phyloP scores from a whole-genome alignment of 169 alveolate species.

The Eimeria falciformis region DNA sequence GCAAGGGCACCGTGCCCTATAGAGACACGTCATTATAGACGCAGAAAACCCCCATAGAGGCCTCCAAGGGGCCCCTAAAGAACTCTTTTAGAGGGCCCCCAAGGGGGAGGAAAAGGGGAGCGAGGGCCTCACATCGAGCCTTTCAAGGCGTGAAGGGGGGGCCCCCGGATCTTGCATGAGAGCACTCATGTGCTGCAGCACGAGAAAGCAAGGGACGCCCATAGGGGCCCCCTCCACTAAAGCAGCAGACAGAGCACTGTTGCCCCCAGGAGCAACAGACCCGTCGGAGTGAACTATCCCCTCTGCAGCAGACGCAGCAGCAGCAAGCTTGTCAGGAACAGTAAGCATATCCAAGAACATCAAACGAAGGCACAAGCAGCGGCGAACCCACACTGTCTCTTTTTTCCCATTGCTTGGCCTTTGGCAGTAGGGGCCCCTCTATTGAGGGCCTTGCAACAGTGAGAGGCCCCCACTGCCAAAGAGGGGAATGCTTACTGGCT shows the following conservation, averaged over 20 bases:
- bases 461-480: too few species aligned
- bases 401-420: too few species aligned
- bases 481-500: conserved; percentile 7
- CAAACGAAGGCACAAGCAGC: neutral
- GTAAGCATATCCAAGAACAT: neutral
- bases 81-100: neutral
- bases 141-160: neutral
- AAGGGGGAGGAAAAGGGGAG: neutral
- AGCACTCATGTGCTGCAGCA: neutral
- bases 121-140: neutral
- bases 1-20: too few species aligned
- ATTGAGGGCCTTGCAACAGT: too few species aligned
- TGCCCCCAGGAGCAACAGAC: conserved; percentile 42
- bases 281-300: conserved; percentile 15
- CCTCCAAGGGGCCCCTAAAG: neutral
- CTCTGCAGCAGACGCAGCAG: conserved; percentile 40
- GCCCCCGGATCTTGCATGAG: neutral
- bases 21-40: too few species aligned
- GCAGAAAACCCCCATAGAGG: neutral
- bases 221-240: conserved; percentile 38
- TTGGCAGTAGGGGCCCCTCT: too few species aligned
- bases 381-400: too few species aligned
- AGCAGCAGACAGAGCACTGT: conserved; percentile 35
- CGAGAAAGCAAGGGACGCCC: conserved; percentile 23
- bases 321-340: neutral